phyloP scores from a whole-genome alignment of 2,329 filamentous ascomycete genomes.

The Exserohilum rostratum region DNA sequence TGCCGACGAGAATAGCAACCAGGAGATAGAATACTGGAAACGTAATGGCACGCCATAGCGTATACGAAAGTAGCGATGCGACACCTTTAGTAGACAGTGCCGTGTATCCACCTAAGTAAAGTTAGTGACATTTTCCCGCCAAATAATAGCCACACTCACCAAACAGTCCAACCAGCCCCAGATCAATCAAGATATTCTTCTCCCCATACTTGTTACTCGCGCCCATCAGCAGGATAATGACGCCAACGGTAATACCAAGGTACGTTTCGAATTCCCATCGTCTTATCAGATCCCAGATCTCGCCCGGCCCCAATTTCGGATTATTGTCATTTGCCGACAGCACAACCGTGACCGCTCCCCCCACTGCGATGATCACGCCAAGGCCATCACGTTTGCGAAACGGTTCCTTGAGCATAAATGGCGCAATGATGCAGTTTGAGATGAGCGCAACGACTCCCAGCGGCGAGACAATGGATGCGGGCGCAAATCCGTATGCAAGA shows the following conservation, averaged over 20 bases:
- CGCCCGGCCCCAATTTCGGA: conserved; percentile 85
- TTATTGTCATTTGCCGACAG: conserved; percentile 88
- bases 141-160: conserved; percentile 59
- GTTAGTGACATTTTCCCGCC: conserved; percentile 18
- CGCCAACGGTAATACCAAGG: conserved; percentile 71
- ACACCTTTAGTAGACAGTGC: conserved; percentile 95
- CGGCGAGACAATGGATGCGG: conserved; percentile 95
- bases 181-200: conserved; percentile 85
- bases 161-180: conserved; percentile 91
- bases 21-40: conserved; percentile 92
- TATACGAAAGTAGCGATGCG: conserved; percentile 91
- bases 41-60: conserved; percentile 83
- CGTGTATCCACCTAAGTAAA: conserved; percentile 79
- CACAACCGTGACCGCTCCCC: conserved; percentile 89
- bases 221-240: conserved; percentile 81
- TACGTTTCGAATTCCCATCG: conserved; percentile 91
- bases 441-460: conserved; percentile 95
- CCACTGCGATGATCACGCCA: conserved; percentile 86
- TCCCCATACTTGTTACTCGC: conserved; percentile 83
- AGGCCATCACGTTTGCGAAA: conserved; percentile 85
- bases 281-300: conserved; percentile 88
- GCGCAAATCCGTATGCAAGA: conserved; percentile 94
- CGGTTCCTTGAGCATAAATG: conserved; percentile 87
- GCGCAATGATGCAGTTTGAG: conserved; percentile 96
- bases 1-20: conserved; percentile 77